Base-by-base conservation (phyloP, 2,329 filamentous ascomycete species). In the Colletotrichum tofieldiae region DNA sequence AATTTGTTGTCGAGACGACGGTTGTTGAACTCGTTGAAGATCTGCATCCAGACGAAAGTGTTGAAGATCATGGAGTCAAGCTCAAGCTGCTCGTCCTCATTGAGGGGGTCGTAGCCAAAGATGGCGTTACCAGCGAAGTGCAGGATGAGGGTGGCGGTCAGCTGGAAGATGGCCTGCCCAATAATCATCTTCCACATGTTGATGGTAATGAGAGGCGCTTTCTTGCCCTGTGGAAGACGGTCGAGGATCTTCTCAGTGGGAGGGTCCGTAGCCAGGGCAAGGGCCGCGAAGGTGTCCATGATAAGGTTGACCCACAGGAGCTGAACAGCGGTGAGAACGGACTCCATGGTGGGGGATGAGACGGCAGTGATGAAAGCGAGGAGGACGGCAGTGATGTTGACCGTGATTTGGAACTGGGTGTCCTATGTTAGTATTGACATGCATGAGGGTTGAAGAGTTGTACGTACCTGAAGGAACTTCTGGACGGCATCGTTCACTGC, bases 1-100 rank as follows among this genome's bases (percentile, higher is more conserved):
- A 91, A 86, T 72, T 86, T 86, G 80, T 91, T 91, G 76, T 91
- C 90, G 0, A 91, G 83, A 49, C 89, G 88, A 39, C 90, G 86
- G 77, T 89, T 90, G 81, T 92, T 92, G 82, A 91, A 88, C 79
- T 91, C 86, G 79, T 93, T 93, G 83, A 93, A 93, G 73, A 93
- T 92, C 77, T 93, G 91, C 86, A 93, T 90, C 90, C 91, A 93
- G 2, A 93, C 91, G 76, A 92, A 93, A 0, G 88, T 90, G 80
- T 93, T 93, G 83, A 93, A 93, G 58, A 93, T 87, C 69, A 92
- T 84, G 0, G 90, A 91, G 74, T 89, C 84, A 43, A 91, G 82
- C 75, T 88, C 78, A 7, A 76, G 77, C 66, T 80, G 82, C 26
- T 86, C 81, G 29, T 81, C 79, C 54, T 83, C 80, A 60, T 86